Conservation (phyloP, 495 filamentous ascomycete species). For the Bombardia bombarda region DNA sequence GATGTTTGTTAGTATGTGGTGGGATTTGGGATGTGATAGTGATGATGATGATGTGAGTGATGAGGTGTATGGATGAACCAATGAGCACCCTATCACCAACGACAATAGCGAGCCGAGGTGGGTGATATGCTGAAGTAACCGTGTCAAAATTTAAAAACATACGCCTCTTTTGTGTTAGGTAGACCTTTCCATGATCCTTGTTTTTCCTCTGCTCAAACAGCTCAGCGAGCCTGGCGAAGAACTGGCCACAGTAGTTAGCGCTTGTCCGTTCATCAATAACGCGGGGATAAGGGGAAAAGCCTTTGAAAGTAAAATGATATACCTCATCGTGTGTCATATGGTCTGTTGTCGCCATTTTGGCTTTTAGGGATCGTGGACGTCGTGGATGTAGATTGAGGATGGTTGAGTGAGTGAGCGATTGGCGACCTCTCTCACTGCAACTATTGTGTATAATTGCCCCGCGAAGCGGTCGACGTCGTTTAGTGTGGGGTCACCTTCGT, state of each 20-base stretch:
- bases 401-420: neutral
- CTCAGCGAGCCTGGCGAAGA: slow-evolving; percentile 69
- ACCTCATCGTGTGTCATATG: slow-evolving; percentile 73
- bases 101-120: too few relatives aligned
- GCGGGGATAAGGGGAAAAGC: too few relatives aligned
- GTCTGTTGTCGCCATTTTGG: too few relatives aligned
- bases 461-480: slow-evolving; percentile 7
- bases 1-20: slow-evolving; percentile 3
- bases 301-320: too few relatives aligned
- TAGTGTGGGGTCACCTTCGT: neutral
- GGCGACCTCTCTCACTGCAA: neutral
- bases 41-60: slow-evolving; percentile 3
- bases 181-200: slow-evolving; percentile 68
- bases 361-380: too few relatives aligned
- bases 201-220: slow-evolving; percentile 65
- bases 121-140: too few relatives aligned
- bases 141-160: too few relatives aligned
- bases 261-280: too few relatives aligned
- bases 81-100: too few relatives aligned
- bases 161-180: slow-evolving; percentile 80
- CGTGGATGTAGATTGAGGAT: too few relatives aligned
- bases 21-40: slow-evolving; percentile 6
- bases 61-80: too few relatives aligned
- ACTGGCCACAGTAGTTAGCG: too few relatives aligned
- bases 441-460: slow-evolving; percentile 1